Conservation (phyloP, 805 yeast species). For the Saturnispora halmiae region DNA sequence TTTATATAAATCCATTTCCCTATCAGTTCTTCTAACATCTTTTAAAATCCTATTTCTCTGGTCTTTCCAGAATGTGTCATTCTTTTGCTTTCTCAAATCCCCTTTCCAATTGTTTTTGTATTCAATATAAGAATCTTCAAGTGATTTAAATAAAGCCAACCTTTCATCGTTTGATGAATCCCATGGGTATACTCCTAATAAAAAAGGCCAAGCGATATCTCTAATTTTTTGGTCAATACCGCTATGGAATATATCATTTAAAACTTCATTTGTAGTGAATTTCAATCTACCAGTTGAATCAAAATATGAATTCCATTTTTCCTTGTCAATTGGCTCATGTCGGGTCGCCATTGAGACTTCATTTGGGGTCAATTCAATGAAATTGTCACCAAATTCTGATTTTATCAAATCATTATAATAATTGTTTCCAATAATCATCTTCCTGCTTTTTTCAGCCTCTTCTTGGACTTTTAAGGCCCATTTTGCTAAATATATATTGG, state of each 20-base stretch:
- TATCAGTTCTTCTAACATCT: constrained; percentile 87
- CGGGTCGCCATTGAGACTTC: constrained; percentile 58
- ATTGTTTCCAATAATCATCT: constrained; percentile 47
- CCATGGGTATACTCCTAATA: constrained; percentile 85
- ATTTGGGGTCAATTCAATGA: constrained; percentile 43
- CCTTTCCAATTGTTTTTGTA: constrained; percentile 68
- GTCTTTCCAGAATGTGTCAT: constrained; percentile 74
- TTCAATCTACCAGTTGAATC: constrained; percentile 68
- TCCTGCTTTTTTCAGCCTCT: constrained; percentile 63
- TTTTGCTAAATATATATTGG: constrained; percentile 84
- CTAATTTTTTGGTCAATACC: constrained; percentile 58
- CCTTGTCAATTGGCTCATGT: constrained; percentile 51
- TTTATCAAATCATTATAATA: constrained; percentile 46
- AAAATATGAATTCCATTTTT: constrained; percentile 81
- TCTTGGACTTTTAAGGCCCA: constrained; percentile 95
- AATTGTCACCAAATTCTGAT: constrained; percentile 50
- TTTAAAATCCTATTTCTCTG: constrained; percentile 86
- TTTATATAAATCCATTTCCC: constrained; percentile 58
- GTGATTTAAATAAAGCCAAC: constrained; percentile 42
- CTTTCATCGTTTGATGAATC: constrained; percentile 68
- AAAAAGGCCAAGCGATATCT: constrained; percentile 75
- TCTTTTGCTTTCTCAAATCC: constrained; percentile 39
- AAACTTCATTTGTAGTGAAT: constrained; percentile 69
- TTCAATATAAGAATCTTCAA: constrained; percentile 40
- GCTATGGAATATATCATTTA: constrained; percentile 82